Evolutionary conservation across 768 basidiomycete genomes (phyloP).

Genomic region (Kwoniella botswanensis): DNA sequence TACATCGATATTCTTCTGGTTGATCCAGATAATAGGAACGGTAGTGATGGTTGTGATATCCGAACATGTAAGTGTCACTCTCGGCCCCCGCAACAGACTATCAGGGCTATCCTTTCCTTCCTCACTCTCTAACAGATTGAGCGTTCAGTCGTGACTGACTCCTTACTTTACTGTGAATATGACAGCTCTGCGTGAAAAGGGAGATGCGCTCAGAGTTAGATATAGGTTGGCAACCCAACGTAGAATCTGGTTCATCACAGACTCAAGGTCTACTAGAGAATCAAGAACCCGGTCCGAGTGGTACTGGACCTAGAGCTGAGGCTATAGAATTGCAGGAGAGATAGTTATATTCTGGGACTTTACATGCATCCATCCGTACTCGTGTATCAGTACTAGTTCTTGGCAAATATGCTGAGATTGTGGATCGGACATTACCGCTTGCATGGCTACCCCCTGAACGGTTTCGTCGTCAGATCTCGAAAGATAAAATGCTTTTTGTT

Average conservation of each 20-base stretch:
- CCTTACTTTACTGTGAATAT: not conserved
- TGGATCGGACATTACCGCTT: not conserved
- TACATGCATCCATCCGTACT: not conserved
- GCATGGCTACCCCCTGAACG: not conserved
- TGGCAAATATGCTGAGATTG: not conserved
- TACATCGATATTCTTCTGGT: conserved; percentile 91
- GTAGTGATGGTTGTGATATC: conserved; percentile 76
- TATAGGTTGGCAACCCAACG: conserved; percentile 30
- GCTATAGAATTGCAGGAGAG: conserved; percentile 12
- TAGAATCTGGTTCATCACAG: conserved; percentile 13
- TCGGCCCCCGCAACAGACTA: too few relatives aligned
- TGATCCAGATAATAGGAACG: conserved; percentile 72
- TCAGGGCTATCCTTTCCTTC: not conserved
- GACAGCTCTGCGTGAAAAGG: conserved; percentile 32
- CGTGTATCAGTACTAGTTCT: not conserved
- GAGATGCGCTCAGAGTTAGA: conserved; percentile 34
- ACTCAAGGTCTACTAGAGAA: conserved; percentile 8
- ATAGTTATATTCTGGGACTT: not conserved
- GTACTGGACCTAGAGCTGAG: conserved; percentile 3
- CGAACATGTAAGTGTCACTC: conserved; percentile 78
- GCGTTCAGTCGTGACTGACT: not conserved
- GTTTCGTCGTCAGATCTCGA: not conserved
- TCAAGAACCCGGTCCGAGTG: conserved; percentile 4
- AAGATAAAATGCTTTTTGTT: conserved; percentile 10
- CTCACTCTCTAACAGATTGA: not conserved